A percentile compares a stretch with the other conserved stretches of the same genome.
Conservation (phyloP, 495 filamentous ascomycete species). For the Hypoxylon rickii region DNA sequence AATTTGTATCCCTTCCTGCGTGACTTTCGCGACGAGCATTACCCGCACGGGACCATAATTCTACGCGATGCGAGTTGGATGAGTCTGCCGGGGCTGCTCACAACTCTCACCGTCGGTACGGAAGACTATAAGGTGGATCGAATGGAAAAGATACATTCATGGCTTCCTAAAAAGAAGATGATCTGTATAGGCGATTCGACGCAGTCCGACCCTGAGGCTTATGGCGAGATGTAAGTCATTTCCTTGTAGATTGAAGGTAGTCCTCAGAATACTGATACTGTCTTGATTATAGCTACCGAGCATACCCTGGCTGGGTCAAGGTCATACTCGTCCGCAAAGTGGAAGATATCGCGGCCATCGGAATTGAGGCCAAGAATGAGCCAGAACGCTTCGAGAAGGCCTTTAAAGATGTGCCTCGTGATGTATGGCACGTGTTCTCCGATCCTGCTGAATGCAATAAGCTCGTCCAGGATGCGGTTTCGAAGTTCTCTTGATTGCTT, state of each 20-base stretch:
- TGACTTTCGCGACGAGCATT: constrained; percentile 69
- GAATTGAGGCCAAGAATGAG: constrained; percentile 72
- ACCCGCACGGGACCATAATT: constrained; percentile 76
- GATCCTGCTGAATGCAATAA: constrained; percentile 65
- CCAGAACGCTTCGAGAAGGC: constrained; percentile 77
- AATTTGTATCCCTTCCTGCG: constrained; percentile 91
- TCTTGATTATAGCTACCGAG: constrained; percentile 42
- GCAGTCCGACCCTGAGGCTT: constrained; percentile 89
- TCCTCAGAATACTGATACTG: constrained; percentile 4
- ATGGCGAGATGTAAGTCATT: constrained; percentile 68
- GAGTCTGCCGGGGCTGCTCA: constrained; percentile 79
- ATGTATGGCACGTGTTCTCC: constrained; percentile 80
- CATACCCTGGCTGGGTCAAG: constrained; percentile 72
- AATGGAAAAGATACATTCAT: constrained; percentile 73
- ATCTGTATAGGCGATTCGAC: constrained; percentile 89
- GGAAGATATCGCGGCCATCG: constrained; percentile 70
- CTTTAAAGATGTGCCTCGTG: constrained; percentile 72
- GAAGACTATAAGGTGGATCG: constrained; percentile 85
- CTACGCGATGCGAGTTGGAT: constrained; percentile 88
- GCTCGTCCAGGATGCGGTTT: constrained; percentile 45
- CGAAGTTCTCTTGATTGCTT: constrained; percentile 4
- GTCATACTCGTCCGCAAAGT: constrained; percentile 85
- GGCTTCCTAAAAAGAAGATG: constrained; percentile 78
- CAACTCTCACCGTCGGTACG: constrained; percentile 77
- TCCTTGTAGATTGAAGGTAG: neutral